Base-by-base conservation (phyloP, 169 alveolate species). In the Plasmodium malariae region DNA sequence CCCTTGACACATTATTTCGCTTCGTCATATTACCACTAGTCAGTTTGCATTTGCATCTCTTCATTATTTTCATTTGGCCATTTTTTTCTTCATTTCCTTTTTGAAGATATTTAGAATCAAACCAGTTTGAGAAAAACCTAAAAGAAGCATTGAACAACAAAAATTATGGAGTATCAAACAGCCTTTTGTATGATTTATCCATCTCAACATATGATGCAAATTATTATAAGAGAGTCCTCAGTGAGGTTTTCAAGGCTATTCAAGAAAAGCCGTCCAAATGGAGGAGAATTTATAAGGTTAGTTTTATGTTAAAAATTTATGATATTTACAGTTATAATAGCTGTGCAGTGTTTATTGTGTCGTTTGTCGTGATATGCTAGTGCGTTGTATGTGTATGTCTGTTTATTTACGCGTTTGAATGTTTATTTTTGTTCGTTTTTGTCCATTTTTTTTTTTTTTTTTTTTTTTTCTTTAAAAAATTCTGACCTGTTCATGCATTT, bases 251-350 rank as follows among this genome's bases (percentile, higher is more conserved):
- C 30, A 80, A 80, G 73, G 90, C 90, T 0, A 80, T 80, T 26
- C 90, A 80, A 57, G 90, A 80, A 45, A 80, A 80, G 28, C 90
- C 90, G 26, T 63, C 78, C 11, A 80, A 54, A 65, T 80, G 90
- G 90, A 49, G 90, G 43, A 65, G 90, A 49, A 80, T 80, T 65
- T 80, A 80, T 21, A 80, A 80, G 45, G 90, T 80, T 21, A 51
- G 72, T 48, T 17, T 43, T 9, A 3, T 34, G 7, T 0, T n/a
- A n/a, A n/a, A n/a, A n/a, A n/a, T n/a, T n/a, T n/a, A n/a, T n/a
- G n/a, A n/a, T n/a, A n/a, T n/a, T n/a, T n/a, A n/a, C n/a, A n/a
- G n/a, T n/a, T n/a, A n/a, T n/a, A n/a, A n/a, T n/a, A n/a, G n/a
- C n/a, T n/a, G n/a, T n/a, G n/a, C n/a, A n/a, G n/a, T n/a, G n/a